These are phyloP conservation scores for Stromatinia cepivora DNA, from an alignment of 2,329 filamentous ascomycete genomes.

Conservation along the genomic window DNA sequence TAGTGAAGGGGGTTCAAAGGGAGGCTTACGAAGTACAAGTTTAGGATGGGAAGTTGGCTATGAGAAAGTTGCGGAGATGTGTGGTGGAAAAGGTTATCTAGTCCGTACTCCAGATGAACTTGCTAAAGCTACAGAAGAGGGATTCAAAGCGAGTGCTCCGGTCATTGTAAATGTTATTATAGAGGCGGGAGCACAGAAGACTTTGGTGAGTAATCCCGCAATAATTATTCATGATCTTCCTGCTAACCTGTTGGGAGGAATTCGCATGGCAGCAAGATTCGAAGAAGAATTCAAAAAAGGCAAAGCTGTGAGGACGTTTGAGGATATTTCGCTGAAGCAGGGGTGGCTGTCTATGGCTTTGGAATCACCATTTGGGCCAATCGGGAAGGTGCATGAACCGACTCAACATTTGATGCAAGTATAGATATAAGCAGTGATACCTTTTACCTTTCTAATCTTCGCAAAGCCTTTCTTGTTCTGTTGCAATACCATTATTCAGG, in stretches of 20 bases:
- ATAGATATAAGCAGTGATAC: not conserved
- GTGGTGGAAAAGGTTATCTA: constrained; percentile 54
- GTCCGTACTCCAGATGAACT: constrained; percentile 54
- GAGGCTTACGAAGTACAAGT: constrained; percentile 50
- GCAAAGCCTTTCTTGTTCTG: not conserved
- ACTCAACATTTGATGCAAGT: not conserved
- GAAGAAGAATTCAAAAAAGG: constrained; percentile 37
- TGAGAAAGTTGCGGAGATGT: constrained; percentile 55
- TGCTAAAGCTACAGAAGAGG: constrained; percentile 50
- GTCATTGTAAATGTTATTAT: constrained; percentile 58
- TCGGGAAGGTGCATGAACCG: constrained; percentile 7
- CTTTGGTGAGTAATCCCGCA: constrained; percentile 35
- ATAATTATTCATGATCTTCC: not conserved
- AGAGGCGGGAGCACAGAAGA: constrained; percentile 50
- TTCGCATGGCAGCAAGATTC: constrained; percentile 39
- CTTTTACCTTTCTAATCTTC: not conserved
- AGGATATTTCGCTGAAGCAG: not conserved
- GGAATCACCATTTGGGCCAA: not conserved
- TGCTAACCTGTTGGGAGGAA: constrained; percentile 30
- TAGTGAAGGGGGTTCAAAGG: constrained; percentile 38
- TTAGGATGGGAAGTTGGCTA: constrained; percentile 56
- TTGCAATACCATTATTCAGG: not conserved
- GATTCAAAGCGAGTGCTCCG: constrained; percentile 49
- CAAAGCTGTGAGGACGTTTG: constrained; percentile 13
- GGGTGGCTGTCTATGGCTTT: not conserved